Evolutionary conservation across 495 filamentous ascomycete species (phyloP).

Genomic region (Cryomyces minteri): DNA sequence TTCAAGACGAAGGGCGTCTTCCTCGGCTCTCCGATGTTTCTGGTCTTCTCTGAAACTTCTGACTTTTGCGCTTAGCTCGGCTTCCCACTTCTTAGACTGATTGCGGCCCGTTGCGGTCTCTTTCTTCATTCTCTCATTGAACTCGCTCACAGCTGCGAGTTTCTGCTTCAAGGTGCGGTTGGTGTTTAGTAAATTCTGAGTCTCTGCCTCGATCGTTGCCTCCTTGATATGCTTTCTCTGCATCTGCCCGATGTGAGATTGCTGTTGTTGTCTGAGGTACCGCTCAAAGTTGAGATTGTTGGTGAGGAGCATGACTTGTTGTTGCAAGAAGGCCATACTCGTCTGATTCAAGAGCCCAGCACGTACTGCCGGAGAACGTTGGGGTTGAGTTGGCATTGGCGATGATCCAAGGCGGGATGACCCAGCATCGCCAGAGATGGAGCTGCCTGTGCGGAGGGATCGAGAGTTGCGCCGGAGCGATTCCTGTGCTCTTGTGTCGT

Average conservation of each 20-base stretch:
- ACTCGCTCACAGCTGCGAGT: slow-evolving; percentile 29
- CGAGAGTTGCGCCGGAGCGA: neutral
- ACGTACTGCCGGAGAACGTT: neutral
- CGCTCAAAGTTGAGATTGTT: slow-evolving; percentile 65
- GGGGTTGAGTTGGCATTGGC: neutral
- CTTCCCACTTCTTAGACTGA: slow-evolving; percentile 53
- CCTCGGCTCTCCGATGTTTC: slow-evolving; percentile 39
- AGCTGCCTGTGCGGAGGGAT: neutral
- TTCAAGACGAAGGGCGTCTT: slow-evolving; percentile 31
- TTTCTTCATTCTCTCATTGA: slow-evolving; percentile 24
- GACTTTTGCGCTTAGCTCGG: slow-evolving; percentile 40
- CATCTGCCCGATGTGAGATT: slow-evolving; percentile 53
- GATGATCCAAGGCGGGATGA: slow-evolving; percentile 16
- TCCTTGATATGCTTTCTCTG: slow-evolving; percentile 48
- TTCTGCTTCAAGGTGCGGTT: slow-evolving; percentile 50
- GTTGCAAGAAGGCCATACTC: slow-evolving; percentile 31
- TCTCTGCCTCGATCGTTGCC: slow-evolving; percentile 53
- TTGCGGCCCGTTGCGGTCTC: slow-evolving; percentile 44
- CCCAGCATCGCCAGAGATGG: neutral
- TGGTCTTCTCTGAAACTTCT: slow-evolving; percentile 44
- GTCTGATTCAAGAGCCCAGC: slow-evolving; percentile 6
- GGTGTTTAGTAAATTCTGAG: slow-evolving; percentile 51
- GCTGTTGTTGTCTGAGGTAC: slow-evolving; percentile 57
- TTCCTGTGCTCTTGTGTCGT: neutral
- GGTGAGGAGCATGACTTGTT: slow-evolving; percentile 44